These are phyloP conservation scores for Metschnikowia bowlesiae DNA, from an alignment of 805 yeast genomes.

Conservation along the genomic window DNA sequence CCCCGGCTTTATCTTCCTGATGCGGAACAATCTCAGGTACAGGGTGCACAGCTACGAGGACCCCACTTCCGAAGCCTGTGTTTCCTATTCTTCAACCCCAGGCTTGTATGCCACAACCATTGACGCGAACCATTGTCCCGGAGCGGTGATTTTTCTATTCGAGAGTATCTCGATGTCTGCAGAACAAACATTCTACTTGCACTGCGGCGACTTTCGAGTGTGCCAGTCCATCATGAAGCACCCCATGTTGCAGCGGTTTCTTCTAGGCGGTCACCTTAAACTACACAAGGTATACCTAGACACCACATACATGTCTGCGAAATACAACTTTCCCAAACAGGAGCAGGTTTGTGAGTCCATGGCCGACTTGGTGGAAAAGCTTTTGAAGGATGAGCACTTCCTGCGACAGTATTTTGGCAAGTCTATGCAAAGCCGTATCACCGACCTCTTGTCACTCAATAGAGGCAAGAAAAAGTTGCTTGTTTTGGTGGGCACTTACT, in stretches of 20 bases:
- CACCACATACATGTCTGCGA: conserved; percentile 82
- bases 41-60: conserved; percentile 17
- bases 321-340: conserved; percentile 75
- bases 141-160: conserved; percentile 78
- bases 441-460: conserved; percentile 27
- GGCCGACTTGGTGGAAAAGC: conserved; percentile 46
- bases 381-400: conserved; percentile 26
- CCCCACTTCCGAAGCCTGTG: conserved; percentile 16
- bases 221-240: conserved; percentile 46
- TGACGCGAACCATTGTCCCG: conserved; percentile 97
- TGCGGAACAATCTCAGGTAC: conserved; percentile 40
- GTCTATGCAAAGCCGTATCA: conserved; percentile 34
- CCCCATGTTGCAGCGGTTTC: conserved; percentile 23
- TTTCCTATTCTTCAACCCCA: conserved; percentile 15
- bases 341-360: conserved; percentile 57
- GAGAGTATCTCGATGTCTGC: conserved; percentile 37
- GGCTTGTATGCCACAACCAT: conserved; percentile 53
- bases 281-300: conserved; percentile 75
- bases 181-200: conserved; percentile 43
- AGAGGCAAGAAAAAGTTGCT: conserved; percentile 36
- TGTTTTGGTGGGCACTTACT: conserved; percentile 78
- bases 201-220: conserved; percentile 93
- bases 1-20: conserved; percentile 40
- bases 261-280: conserved; percentile 10
- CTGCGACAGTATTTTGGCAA: conserved; percentile 31